Evolutionary conservation across 495 filamentous ascomycete genomes (phyloP), one percentile per base, ranked within the genome.

Genomic region (Annulohypoxylon stygium): DNA sequence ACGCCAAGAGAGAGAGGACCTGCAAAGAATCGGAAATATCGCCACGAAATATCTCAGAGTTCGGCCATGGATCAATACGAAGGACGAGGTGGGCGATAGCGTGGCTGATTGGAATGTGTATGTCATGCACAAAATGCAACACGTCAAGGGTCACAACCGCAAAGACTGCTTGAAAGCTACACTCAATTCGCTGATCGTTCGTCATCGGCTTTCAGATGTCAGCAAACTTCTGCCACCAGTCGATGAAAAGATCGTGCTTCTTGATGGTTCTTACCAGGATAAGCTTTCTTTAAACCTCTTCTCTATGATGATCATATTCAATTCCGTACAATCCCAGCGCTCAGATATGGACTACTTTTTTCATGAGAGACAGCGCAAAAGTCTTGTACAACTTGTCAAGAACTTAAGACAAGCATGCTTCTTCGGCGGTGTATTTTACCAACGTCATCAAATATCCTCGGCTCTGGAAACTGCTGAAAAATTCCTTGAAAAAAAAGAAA

Each of bases 341-440:
- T 86, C 85, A 5, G 95, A 94, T 73, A 83, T 85, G 34, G 95
- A 98, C 76, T 98, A 97, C 75, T 91, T 98, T 75, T 97, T 97
- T 73, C 90, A 97, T 62, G 85, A 88, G 0, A 87, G 86, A 6
- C 95, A 93, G 75, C 79, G 87, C 25, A 89, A 87, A 45, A 81
- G 85, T 57, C 82, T 97, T 0, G 81, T 87, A 50, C 81, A 88
- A 33, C 83, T 95, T 0, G 90, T 95, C 12, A 86, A 85, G 59
- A 97, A 98, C 76, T 82, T 98, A 34, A 86, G 92, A 25, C 92
- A 97, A 75, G 90, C 93, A n/a, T 92, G 92, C 45, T 97, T 97
- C 75, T 96, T 94, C 82, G 97, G 95, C 86, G 86, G 83, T 0
- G 90, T 91, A 8, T 93, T 94, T 39, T 93, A 92, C 66, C 0